phyloP scores from a whole-genome alignment of 306 rosid genomes.

The Phaseolus lunatus region DNA sequence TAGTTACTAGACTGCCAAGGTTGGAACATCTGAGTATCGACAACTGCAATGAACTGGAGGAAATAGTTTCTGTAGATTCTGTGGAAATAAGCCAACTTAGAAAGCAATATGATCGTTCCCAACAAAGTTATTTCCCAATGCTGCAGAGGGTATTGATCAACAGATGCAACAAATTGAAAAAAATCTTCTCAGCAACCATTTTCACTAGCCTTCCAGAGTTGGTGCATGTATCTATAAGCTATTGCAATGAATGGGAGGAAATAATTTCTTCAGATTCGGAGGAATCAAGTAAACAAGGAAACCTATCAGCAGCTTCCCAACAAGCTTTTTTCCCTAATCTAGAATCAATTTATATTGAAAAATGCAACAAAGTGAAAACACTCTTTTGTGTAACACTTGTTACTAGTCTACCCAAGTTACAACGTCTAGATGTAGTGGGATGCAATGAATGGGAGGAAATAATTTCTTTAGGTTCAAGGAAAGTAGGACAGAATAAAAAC shows the following conservation, averaged over 20 bases:
- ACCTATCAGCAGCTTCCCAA: not conserved
- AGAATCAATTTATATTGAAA: not conserved
- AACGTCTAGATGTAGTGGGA: not conserved
- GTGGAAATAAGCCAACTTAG: too few species aligned
- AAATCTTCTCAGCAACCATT: not conserved
- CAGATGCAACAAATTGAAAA: slow-evolving; percentile 2
- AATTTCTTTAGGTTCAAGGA: not conserved
- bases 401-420: not conserved
- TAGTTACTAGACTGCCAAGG: too few species aligned
- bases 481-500: not conserved
- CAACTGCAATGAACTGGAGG: too few species aligned
- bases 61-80: too few species aligned
- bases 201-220: not conserved
- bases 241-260: slow-evolving; percentile 11
- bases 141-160: too few species aligned
- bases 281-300: not conserved
- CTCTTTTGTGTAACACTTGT: not conserved
- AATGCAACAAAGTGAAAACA: slow-evolving; percentile 19
- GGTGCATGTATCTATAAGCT: not conserved
- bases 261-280: not conserved
- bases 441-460: slow-evolving; percentile 21
- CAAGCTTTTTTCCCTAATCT: not conserved
- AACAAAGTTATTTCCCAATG: too few species aligned
- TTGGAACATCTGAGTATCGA: too few species aligned
- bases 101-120: too few species aligned